Evolutionary conservation across 2,329 filamentous ascomycete genomes (phyloP).

Genomic region (Didymella exigua): DNA sequence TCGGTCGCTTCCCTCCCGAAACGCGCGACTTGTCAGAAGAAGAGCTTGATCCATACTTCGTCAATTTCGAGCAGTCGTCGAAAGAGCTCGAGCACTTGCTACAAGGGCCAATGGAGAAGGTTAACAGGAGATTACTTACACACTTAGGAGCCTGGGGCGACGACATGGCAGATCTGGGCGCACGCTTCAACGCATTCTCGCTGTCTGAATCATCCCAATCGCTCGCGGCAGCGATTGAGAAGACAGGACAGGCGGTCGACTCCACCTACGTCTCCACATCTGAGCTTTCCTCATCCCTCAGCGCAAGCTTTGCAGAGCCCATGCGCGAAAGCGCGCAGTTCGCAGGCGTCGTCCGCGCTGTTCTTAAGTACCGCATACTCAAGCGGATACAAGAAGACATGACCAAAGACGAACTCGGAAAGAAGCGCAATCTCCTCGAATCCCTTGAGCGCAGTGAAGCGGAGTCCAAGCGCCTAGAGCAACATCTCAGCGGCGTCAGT

Average conservation of each 20-base stretch:
- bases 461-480: conserved; percentile 90
- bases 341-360: conserved; percentile 86
- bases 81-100: conserved; percentile 88
- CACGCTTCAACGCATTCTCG: conserved; percentile 96
- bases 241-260: conserved; percentile 91
- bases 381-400: conserved; percentile 98
- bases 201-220: conserved; percentile 89
- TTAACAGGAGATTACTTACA: conserved; percentile 85
- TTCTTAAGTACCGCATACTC: conserved; percentile 85
- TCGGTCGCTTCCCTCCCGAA: conserved; percentile 82
- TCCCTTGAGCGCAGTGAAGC: conserved; percentile 91
- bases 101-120: conserved; percentile 93
- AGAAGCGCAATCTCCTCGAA: conserved; percentile 81
- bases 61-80: conserved; percentile 88
- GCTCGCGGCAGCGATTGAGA: conserved; percentile 90
- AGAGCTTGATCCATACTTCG: conserved; percentile 94
- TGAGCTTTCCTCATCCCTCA: conserved; percentile 84
- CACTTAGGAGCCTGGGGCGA: conserved; percentile 83
- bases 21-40: conserved; percentile 78
- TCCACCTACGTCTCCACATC: conserved; percentile 95
- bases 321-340: conserved; percentile 99
- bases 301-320: conserved; percentile 92
- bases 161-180: conserved; percentile 90
- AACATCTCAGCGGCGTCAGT: conserved; percentile 80
- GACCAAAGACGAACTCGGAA: conserved; percentile 89